These are phyloP conservation scores for Closterium sp. DNA, from an alignment of 139 green algal species.

Conservation along the genomic window DNA sequence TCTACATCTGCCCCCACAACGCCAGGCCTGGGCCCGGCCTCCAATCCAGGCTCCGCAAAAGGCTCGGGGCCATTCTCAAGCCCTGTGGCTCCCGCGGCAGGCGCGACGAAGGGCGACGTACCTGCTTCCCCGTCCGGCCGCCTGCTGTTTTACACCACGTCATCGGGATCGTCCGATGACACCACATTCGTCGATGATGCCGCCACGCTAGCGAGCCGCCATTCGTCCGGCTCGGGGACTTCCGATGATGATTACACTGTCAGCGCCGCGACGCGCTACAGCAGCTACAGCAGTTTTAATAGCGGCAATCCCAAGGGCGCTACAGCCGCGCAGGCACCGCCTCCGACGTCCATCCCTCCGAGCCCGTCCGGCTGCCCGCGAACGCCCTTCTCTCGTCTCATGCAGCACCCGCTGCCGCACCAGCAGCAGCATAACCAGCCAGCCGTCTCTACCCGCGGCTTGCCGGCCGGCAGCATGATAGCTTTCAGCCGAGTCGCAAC, in stretches of 20 bases:
- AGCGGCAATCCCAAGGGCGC: neutral
- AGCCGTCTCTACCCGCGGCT: neutral
- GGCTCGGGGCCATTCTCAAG: neutral
- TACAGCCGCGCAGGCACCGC: neutral
- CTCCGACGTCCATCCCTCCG: neutral
- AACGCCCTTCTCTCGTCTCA: neutral
- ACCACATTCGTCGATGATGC: neutral
- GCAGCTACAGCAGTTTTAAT: neutral
- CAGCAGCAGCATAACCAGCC: no score
- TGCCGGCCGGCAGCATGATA: neutral
- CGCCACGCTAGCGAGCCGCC: neutral
- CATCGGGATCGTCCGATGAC: neutral
- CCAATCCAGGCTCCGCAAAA: neutral
- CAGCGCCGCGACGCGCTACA: neutral
- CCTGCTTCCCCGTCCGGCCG: neutral
- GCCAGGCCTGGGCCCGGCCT: neutral
- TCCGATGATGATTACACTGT: neutral
- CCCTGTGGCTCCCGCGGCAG: neutral
- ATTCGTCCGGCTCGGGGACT: neutral
- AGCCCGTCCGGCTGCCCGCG: neutral
- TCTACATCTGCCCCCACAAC: neutral
- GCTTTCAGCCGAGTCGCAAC: neutral
- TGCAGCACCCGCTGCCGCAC: no score
- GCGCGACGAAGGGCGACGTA: neutral
- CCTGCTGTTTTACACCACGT: neutral